Percentiles rank a stretch among this genome's conserved stretches.
phyloP scores from a whole-genome alignment of 805 yeast species.

The Yamadazyma akitaensis region DNA sequence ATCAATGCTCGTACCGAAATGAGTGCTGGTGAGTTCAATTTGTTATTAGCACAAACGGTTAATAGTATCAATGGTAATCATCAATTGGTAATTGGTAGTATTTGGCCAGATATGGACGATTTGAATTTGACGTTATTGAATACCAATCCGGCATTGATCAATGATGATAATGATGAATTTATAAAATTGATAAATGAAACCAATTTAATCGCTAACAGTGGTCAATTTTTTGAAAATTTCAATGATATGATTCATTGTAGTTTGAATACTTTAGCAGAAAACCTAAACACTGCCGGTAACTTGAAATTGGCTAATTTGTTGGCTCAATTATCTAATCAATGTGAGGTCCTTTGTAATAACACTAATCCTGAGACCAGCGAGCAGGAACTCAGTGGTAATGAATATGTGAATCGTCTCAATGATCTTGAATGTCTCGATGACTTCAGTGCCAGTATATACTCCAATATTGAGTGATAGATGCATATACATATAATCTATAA shows the following conservation, averaged over 20 bases:
- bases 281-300: constrained; percentile 16
- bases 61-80: constrained; percentile 18
- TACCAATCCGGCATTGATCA: constrained; percentile 42
- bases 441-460: constrained; percentile 84
- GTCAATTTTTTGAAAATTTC: constrained; percentile 28
- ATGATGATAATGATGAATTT: constrained; percentile 34
- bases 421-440: constrained; percentile 68
- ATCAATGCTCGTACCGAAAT: constrained; percentile 74
- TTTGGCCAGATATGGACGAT: constrained; percentile 40
- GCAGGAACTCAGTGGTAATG: constrained; percentile 31
- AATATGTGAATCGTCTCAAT: constrained; percentile 34
- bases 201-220: constrained; percentile 35
- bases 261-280: constrained; percentile 32
- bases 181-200: constrained; percentile 46
- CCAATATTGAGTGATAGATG: constrained; percentile 55
- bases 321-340: constrained; percentile 66
- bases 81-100: constrained; percentile 17
- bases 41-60: constrained; percentile 19
- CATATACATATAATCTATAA: neutral
- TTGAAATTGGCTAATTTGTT: constrained; percentile 62
- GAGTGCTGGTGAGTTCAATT: constrained; percentile 56
- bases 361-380: constrained; percentile 9
- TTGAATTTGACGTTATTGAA: constrained; percentile 47
- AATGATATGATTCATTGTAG: constrained; percentile 31
- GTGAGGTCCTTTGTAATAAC: constrained; percentile 49